phyloP scores from a whole-genome alignment of 176 grass and related monocot genomes.

The Avena insularis region DNA sequence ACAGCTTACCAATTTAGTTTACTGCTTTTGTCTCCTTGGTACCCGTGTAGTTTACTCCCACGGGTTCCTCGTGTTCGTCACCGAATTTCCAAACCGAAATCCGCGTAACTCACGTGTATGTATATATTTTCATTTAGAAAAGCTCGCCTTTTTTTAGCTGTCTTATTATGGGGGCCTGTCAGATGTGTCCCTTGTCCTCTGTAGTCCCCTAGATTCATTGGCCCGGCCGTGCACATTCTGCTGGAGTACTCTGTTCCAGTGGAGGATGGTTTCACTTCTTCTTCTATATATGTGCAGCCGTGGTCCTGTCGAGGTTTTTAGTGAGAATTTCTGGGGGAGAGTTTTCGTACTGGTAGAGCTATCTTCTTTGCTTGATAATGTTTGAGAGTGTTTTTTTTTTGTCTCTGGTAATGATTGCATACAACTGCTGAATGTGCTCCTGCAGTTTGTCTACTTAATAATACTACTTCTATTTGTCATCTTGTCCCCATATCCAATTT shows the following conservation, averaged over 20 bases:
- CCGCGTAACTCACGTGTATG: too few species aligned
- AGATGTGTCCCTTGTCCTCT: background rate
- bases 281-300: background rate
- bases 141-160: background rate
- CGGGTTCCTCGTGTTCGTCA: slow-evolving; percentile 2
- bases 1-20: background rate
- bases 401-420: background rate
- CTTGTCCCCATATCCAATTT: background rate
- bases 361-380: background rate
- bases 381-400: slow-evolving; percentile 2
- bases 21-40: background rate
- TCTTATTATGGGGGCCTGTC: background rate
- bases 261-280: background rate
- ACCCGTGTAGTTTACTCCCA: background rate
- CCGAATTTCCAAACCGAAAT: too few species aligned
- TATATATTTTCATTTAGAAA: too few species aligned
- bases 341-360: background rate
- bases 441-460: background rate
- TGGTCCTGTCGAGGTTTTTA: background rate
- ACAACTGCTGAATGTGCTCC: slow-evolving; percentile 17
- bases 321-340: background rate
- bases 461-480: background rate
- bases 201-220: background rate
- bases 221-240: background rate
- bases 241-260: background rate